These are phyloP conservation scores for Suillus brevipes DNA, from an alignment of 768 basidiomycete species.

Conservation along the genomic window DNA sequence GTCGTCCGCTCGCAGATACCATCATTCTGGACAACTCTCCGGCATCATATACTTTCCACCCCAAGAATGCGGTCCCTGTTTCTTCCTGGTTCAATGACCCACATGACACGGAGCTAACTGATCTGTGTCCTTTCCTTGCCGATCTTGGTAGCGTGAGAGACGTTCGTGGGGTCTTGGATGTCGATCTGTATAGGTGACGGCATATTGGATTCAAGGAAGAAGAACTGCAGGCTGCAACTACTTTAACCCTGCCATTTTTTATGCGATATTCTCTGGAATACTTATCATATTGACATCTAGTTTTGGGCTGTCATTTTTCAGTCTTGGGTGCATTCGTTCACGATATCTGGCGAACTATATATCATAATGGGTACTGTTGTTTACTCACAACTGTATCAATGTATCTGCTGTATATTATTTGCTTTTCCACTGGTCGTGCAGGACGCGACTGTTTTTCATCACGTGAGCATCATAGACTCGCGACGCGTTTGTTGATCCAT, in stretches of 20 bases:
- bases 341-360: background rate
- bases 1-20: constrained; percentile 61
- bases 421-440: background rate
- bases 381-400: background rate
- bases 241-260: background rate
- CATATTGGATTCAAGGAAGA: background rate
- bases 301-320: background rate
- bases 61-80: constrained; percentile 78
- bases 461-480: constrained; percentile 20
- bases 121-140: constrained; percentile 68
- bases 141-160: constrained; percentile 65
- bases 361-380: background rate
- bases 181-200: background rate
- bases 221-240: background rate
- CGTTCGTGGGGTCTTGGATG: constrained; percentile 60
- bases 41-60: constrained; percentile 78
- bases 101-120: constrained; percentile 72
- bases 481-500: constrained; percentile 21
- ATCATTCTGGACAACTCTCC: constrained; percentile 83
- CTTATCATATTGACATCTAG: background rate
- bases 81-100: constrained; percentile 81
- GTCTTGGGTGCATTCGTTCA: background rate
- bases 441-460: constrained; percentile 23
- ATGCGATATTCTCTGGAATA: background rate
- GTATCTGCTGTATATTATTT: background rate